phyloP scores from a whole-genome alignment of 169 alveolate species.

The Plasmodium coatneyi region DNA sequence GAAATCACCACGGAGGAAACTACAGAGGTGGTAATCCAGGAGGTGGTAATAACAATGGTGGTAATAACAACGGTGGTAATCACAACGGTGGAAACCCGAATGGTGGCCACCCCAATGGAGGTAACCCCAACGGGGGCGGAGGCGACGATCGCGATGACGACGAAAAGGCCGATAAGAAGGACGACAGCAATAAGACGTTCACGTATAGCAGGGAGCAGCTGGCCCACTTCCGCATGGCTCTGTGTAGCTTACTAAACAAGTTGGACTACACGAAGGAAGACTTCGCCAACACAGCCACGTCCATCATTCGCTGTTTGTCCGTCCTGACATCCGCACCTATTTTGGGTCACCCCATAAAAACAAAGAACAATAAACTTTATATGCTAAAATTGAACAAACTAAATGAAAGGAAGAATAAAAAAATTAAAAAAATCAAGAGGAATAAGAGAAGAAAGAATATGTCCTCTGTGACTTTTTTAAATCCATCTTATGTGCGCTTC shows the following conservation, averaged over 20 bases:
- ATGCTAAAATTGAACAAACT: slow-evolving; percentile 63
- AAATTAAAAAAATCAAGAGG: slow-evolving; percentile 54
- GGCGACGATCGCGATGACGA: slow-evolving; percentile 25
- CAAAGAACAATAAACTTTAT: slow-evolving; percentile 42
- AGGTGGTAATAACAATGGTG: neutral
- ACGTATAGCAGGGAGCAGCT: slow-evolving; percentile 64
- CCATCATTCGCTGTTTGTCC: slow-evolving; percentile 65
- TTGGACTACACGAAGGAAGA: slow-evolving; percentile 70
- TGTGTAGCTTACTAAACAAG: slow-evolving; percentile 54
- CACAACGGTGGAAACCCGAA: neutral
- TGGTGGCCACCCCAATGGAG: neutral
- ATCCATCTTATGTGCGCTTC: slow-evolving; percentile 74
- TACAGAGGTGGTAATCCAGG: neutral
- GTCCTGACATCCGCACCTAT: slow-evolving; percentile 75
- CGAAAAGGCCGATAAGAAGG: slow-evolving; percentile 33
- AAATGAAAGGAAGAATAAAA: slow-evolving; percentile 51
- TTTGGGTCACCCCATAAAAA: slow-evolving; percentile 71
- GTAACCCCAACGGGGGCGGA: neutral
- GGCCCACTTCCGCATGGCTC: slow-evolving; percentile 15
- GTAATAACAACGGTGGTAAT: neutral
- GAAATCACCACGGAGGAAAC: neutral
- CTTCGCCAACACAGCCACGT: slow-evolving; percentile 41
- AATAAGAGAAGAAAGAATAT: slow-evolving; percentile 60
- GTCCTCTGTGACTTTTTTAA: slow-evolving; percentile 37
- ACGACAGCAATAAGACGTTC: slow-evolving; percentile 15